These are phyloP conservation scores for Candida oleophila DNA, from an alignment of 805 yeast species.

Conservation along the genomic window DNA sequence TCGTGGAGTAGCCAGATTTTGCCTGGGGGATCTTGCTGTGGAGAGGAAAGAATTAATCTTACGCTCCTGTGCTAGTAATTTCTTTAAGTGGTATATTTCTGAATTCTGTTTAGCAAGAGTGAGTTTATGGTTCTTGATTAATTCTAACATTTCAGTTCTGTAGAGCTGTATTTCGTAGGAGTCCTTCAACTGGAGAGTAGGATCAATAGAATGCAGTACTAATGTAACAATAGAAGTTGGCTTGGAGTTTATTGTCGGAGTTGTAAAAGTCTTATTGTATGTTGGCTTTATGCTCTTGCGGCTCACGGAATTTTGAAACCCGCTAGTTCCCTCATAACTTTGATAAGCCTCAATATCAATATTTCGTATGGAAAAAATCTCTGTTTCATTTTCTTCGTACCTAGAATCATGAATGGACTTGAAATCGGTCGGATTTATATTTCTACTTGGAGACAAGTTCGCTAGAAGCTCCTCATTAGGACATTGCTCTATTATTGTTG, in stretches of 20 bases:
- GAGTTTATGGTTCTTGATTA: conserved; percentile 21
- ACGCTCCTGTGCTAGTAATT: conserved; percentile 22
- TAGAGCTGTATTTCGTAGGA: conserved; percentile 7
- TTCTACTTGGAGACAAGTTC: too few relatives aligned
- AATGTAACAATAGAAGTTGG: neutral
- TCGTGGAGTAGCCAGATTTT: neutral
- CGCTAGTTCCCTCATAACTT: neutral
- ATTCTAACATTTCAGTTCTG: conserved; percentile 20
- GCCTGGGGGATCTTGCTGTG: neutral
- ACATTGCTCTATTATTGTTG: too few relatives aligned
- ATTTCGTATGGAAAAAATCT: neutral
- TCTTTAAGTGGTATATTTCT: conserved; percentile 22
- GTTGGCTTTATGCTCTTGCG: neutral
- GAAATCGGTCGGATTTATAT: neutral
- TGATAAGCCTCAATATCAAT: neutral
- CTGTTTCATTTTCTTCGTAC: neutral
- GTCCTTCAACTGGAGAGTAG: neutral
- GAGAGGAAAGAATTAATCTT: conserved; percentile 2
- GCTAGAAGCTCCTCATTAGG: too few relatives aligned
- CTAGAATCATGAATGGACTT: neutral
- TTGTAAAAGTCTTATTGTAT: too few relatives aligned
- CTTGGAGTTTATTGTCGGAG: neutral
- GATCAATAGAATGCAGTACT: conserved; percentile 4
- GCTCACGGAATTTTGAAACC: neutral
- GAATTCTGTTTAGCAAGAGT: conserved; percentile 23